Conservation (phyloP, 805 yeast genomes). For the Priceomyces carsonii region DNA sequence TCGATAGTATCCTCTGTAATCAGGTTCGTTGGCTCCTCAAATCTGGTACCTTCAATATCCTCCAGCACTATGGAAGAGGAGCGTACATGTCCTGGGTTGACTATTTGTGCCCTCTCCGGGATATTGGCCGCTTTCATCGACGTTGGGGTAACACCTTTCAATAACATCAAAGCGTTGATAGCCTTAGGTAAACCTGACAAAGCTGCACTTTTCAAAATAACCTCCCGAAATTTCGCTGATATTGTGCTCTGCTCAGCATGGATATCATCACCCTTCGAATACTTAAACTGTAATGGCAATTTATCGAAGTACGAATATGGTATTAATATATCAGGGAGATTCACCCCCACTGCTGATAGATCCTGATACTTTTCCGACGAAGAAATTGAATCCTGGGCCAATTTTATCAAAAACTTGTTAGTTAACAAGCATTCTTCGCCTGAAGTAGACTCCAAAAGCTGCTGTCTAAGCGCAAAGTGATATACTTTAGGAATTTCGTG, state of each 20-base stretch:
- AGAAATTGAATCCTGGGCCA: conserved; percentile 41
- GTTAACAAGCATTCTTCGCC: conserved; percentile 29
- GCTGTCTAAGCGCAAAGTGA: conserved; percentile 61
- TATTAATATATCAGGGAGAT: conserved; percentile 41
- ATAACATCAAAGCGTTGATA: conserved; percentile 70
- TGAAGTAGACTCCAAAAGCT: conserved; percentile 33
- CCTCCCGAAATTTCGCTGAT: conserved; percentile 68
- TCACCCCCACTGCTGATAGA: conserved; percentile 40
- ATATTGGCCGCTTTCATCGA: conserved; percentile 22
- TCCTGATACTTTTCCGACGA: conserved; percentile 40
- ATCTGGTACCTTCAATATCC: conserved; percentile 38
- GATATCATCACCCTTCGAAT: conserved; percentile 32
- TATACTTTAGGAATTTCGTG: conserved; percentile 75
- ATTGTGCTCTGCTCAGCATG: conserved; percentile 32
- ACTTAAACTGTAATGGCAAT: conserved; percentile 39
- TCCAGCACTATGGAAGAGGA: conserved; percentile 41
- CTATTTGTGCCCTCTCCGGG: conserved; percentile 29
- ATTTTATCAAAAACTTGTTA: conserved; percentile 29
- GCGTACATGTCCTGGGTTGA: conserved; percentile 34
- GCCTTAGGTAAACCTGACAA: conserved; percentile 82
- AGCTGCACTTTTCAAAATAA: conserved; percentile 75
- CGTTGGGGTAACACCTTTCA: conserved; percentile 67
- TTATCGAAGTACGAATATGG: conserved; percentile 39
- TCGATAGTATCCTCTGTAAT: conserved; percentile 36
- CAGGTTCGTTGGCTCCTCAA: conserved; percentile 22